Evolutionary conservation across 352 stramenopile species (phyloP).

Genomic region (Blastocystis sp.): DNA sequence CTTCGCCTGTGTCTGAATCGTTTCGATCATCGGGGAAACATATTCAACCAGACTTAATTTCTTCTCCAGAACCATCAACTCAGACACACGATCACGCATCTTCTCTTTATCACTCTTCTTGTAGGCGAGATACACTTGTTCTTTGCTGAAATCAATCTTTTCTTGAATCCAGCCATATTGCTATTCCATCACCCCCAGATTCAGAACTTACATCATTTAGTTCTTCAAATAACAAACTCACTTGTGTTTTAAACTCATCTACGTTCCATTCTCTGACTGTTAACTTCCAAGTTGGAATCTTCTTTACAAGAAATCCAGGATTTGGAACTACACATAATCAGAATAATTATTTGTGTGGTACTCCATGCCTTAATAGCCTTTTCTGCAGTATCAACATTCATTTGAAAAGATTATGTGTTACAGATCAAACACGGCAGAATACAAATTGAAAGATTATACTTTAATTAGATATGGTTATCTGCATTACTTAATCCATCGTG

Average conservation of each 20-base stretch:
- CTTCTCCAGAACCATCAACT: conserved; percentile 60
- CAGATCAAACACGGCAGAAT: background rate
- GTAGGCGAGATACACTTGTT: conserved; percentile 51
- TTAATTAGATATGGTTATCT: background rate
- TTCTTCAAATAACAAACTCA: conserved; percentile 22
- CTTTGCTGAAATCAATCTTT: conserved; percentile 44
- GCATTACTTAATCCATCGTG: background rate
- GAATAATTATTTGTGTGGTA: background rate
- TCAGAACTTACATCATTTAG: conserved; percentile 42
- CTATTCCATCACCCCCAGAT: background rate
- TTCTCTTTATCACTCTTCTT: conserved; percentile 60
- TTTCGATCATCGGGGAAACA: conserved; percentile 47
- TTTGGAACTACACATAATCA: conserved; percentile 42
- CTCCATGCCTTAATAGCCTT: conserved; percentile 39
- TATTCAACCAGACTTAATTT: conserved; percentile 45
- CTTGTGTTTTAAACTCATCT: conserved; percentile 57
- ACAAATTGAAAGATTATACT: conserved; percentile 2
- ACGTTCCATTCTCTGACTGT: conserved; percentile 35
- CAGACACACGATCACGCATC: conserved; percentile 12
- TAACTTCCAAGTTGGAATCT: conserved; percentile 57
- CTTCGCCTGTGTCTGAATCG: conserved; percentile 22
- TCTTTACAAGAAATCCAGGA: conserved; percentile 42
- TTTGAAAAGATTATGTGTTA: conserved; percentile 24
- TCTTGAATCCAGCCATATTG: conserved; percentile 58
- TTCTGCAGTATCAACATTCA: conserved; percentile 49